phyloP scores from a whole-genome alignment of 2,329 filamentous ascomycete species.

The Tolypocladium endophyticum region DNA sequence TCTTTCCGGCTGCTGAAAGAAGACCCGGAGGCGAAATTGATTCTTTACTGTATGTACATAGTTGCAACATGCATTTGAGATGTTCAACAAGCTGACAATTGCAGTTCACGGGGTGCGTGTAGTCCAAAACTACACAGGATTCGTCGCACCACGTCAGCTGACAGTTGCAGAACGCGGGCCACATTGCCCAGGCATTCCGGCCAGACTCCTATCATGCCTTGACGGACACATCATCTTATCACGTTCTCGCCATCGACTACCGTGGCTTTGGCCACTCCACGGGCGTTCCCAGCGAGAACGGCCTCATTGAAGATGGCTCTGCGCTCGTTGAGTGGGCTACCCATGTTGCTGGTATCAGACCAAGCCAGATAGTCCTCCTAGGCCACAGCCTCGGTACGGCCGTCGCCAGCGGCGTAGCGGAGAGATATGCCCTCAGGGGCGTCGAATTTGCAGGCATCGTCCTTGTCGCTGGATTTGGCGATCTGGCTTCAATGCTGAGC shows the following conservation, averaged over 20 bases:
- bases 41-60: constrained; percentile 48
- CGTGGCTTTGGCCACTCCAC: constrained; percentile 77
- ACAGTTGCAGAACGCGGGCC: constrained; percentile 62
- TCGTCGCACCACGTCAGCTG: constrained; percentile 1
- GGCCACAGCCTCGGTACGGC: constrained; percentile 87
- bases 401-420: constrained; percentile 63
- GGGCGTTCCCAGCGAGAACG: constrained; percentile 69
- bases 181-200: constrained; percentile 68
- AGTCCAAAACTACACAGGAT: neutral
- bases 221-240: constrained; percentile 61
- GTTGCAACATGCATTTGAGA: neutral
- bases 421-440: constrained; percentile 52
- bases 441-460: constrained; percentile 70
- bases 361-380: constrained; percentile 65
- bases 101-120: constrained; percentile 52
- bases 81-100: neutral
- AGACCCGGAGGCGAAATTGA: constrained; percentile 51
- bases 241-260: constrained; percentile 85
- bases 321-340: constrained; percentile 65
- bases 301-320: constrained; percentile 69
- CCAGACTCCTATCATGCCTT: constrained; percentile 70
- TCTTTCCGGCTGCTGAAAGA: constrained; percentile 52
- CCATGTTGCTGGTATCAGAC: constrained; percentile 49
- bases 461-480: constrained; percentile 70
- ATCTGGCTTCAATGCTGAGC: constrained; percentile 60